phyloP scores from a whole-genome alignment of 495 filamentous ascomycete species.

The Penicillium lagena region DNA sequence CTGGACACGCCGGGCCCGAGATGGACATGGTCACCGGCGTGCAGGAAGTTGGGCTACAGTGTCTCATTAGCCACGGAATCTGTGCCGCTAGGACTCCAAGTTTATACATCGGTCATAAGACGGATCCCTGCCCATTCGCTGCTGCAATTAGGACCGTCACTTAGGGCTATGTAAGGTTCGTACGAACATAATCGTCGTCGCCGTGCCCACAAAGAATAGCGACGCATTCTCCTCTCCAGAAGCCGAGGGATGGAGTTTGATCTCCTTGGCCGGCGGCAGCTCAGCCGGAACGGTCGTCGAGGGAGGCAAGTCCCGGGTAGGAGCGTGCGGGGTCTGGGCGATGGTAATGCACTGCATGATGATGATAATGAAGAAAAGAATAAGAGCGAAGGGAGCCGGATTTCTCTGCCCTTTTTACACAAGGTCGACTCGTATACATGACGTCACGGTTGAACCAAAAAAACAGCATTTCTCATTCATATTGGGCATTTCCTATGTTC shows the following conservation, averaged over 20 bases:
- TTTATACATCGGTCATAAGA: conserved; percentile 51
- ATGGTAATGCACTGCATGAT: conserved; percentile 8
- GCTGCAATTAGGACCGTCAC: conserved; percentile 1
- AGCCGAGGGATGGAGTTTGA: conserved; percentile 34
- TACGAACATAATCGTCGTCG: conserved; percentile 55
- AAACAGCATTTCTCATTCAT: not conserved
- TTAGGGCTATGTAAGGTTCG: not conserved
- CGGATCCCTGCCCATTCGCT: conserved; percentile 56
- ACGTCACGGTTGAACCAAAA: conserved; percentile 1
- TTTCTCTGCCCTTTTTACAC: not conserved
- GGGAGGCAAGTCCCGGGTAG: conserved; percentile 17
- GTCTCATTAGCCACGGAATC: no score
- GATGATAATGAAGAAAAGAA: not conserved
- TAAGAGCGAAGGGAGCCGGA: not conserved
- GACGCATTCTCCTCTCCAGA: conserved; percentile 36
- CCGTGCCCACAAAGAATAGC: conserved; percentile 57
- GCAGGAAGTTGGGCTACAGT: conserved; percentile 57
- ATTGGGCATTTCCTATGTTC: no score
- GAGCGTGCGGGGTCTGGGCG: not conserved
- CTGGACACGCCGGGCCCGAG: conserved; percentile 56
- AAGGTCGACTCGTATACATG: not conserved
- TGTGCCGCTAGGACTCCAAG: no score
- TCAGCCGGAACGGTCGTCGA: conserved; percentile 1
- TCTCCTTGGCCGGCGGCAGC: conserved; percentile 32
- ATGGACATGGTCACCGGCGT: conserved; percentile 62